Base-by-base conservation (phyloP, 495 filamentous ascomycete species). In the Bacidia gigantensis region DNA sequence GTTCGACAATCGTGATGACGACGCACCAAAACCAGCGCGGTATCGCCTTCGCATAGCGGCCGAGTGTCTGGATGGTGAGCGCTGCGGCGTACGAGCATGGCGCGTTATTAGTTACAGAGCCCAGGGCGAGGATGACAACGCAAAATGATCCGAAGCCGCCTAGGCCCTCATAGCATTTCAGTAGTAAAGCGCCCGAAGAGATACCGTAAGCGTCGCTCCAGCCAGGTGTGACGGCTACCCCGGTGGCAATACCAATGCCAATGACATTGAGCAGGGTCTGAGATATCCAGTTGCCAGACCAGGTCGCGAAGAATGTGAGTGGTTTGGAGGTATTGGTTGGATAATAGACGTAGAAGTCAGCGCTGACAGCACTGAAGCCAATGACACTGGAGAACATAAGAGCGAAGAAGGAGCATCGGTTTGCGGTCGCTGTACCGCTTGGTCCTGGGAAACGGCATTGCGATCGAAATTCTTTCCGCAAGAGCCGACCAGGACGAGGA, bases 91-190 rank as follows among this genome's bases (percentile, higher is more conserved):
- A 87, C 0, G 77, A 74, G 0, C 80, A 77, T 0, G 83, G 75
- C 10, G 84, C 76, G 51, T 81, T 79, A 62, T 84, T 87, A 0
- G 81, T 76, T 18, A 87, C 74, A 35, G 84, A 66, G 0, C 81
- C 80, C 3, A 89, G 63, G 0, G 82, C 80, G 25, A 84, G 73
- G 29, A 87, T 65, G 20, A 85, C 77, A 2, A 74, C 72, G 58
- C 80, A 83, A 64, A 87, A 78, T 55, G 74, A 77, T 9, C 83
- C 83, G 56, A 89, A 86, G 0, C 64, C 68, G 5, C 80, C 82
- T 2, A 89, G 71, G 0, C 74, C 69, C 40, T 65, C 65, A 59
- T 76, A 86, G 1, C 71, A 79, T 35, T 76, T 75, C 41, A 85
- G 76, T 39, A 87, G 65, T 26, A 89, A 68, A 2, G 79, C 77